A percentile compares a stretch with the other conserved stretches of the same genome.
These are phyloP conservation scores for Debaryomyces sp. DNA, from an alignment of 1,139 yeast species.

Conservation along the genomic window DNA sequence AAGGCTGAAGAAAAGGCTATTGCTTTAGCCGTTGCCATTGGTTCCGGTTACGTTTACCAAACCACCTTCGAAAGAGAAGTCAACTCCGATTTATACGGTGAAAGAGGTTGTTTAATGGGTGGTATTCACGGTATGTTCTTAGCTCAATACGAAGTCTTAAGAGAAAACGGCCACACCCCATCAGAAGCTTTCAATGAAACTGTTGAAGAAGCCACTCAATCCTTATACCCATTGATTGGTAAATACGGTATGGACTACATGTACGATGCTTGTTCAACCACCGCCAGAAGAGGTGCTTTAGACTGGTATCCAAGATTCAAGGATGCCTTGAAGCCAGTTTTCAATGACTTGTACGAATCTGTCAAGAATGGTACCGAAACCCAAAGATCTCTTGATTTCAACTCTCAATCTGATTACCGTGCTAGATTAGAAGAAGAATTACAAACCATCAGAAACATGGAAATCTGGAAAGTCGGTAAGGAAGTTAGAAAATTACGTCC, in stretches of 20 bases:
- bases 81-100: conserved; percentile 98
- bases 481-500: conserved; percentile 99
- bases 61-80: conserved; percentile 99
- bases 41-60: conserved; percentile 99
- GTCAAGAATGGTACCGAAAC: conserved; percentile 97
- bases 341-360: conserved; percentile 92
- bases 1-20: conserved; percentile 99
- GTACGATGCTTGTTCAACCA: conserved; percentile 99
- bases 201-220: conserved; percentile 99
- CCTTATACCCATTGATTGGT: conserved; percentile 97
- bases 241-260: conserved; percentile 99
- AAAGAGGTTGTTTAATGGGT: conserved; percentile 99
- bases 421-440: conserved; percentile 94
- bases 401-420: conserved; percentile 97
- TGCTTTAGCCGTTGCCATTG: conserved; percentile 98
- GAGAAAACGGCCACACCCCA: conserved; percentile 99
- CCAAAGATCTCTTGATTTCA: conserved; percentile 96
- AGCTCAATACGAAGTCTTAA: conserved; percentile 98
- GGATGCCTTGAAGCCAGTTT: conserved; percentile 98
- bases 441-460: conserved; percentile 91
- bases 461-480: conserved; percentile 99
- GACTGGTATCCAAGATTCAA: conserved; percentile 99
- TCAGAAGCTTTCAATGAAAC: conserved; percentile 99
- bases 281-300: conserved; percentile 99
- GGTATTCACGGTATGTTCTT: conserved; percentile 99